Evolutionary conservation across 2,329 filamentous ascomycete species (phyloP).

Genomic region (Penicillium sp.): DNA sequence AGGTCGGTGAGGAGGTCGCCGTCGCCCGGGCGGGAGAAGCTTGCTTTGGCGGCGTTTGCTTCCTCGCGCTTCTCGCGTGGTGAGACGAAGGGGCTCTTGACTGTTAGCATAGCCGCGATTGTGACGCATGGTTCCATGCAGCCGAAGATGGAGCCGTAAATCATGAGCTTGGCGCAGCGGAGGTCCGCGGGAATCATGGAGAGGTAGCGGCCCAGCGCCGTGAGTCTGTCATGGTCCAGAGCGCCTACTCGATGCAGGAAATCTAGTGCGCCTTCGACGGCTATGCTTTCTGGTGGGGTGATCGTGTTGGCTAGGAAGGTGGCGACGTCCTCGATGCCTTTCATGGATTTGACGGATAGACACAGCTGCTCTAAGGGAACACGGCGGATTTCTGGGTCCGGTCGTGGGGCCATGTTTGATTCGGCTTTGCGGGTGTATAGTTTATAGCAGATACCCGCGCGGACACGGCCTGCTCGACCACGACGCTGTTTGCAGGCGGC

Average conservation of each 20-base stretch:
- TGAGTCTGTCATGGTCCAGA: slow-evolving; percentile 79
- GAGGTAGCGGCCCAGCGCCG: slow-evolving; percentile 87
- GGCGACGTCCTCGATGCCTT: slow-evolving; percentile 74
- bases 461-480: slow-evolving; percentile 88
- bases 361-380: slow-evolving; percentile 94
- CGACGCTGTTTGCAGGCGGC: slow-evolving; percentile 93
- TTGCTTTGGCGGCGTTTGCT: slow-evolving; percentile 70
- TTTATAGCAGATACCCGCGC: slow-evolving; percentile 90
- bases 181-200: slow-evolving; percentile 93
- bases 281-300: slow-evolving; percentile 79
- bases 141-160: slow-evolving; percentile 90
- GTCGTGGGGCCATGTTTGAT: slow-evolving; percentile 75
- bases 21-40: slow-evolving; percentile 67
- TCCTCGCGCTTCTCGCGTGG: slow-evolving; percentile 80
- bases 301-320: slow-evolving; percentile 80
- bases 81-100: slow-evolving; percentile 79
- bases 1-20: slow-evolving; percentile 89
- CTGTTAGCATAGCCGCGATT: slow-evolving; percentile 88
- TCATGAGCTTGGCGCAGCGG: slow-evolving; percentile 88
- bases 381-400: slow-evolving; percentile 88
- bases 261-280: slow-evolving; percentile 79
- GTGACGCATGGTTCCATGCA: slow-evolving; percentile 86
- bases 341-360: slow-evolving; percentile 89
- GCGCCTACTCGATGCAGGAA: slow-evolving; percentile 83
- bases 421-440: slow-evolving; percentile 87